phyloP scores from a whole-genome alignment of 2,329 filamentous ascomycete genomes.

The Aspergillus proliferans region DNA sequence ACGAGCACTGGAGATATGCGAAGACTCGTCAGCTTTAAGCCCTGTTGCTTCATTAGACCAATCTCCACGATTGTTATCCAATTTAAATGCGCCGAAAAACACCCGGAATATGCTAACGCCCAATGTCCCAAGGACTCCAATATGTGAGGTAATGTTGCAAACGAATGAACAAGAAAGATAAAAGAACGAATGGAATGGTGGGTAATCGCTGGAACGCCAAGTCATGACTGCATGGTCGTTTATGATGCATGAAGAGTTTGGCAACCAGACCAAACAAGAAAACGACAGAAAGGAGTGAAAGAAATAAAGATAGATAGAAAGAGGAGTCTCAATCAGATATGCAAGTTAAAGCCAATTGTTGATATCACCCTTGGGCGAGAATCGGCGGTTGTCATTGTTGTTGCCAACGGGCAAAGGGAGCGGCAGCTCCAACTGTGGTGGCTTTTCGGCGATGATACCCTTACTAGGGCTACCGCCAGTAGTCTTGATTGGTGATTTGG shows the following conservation, averaged over 20 bases:
- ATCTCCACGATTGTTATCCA: slow-evolving; percentile 15
- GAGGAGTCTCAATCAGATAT: background rate
- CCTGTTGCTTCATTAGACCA: slow-evolving; percentile 21
- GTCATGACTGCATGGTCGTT: slow-evolving; percentile 14
- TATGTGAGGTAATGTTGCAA: slow-evolving; percentile 8
- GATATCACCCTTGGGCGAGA: slow-evolving; percentile 18
- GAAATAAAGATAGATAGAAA: slow-evolving; percentile 3
- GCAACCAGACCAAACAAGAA: slow-evolving; percentile 5
- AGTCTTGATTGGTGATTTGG: slow-evolving; percentile 45
- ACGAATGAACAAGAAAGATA: slow-evolving; percentile 7
- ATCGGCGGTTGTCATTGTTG: slow-evolving; percentile 4
- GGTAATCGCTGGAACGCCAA: slow-evolving; percentile 12
- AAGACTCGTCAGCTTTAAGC: slow-evolving; percentile 12
- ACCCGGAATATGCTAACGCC: slow-evolving; percentile 13
- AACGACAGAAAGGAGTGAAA: slow-evolving; percentile 8
- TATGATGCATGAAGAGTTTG: background rate
- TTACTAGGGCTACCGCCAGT: slow-evolving; percentile 37
- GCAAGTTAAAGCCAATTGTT: slow-evolving; percentile 32
- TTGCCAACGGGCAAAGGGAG: slow-evolving; percentile 24
- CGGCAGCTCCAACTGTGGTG: slow-evolving; percentile 54
- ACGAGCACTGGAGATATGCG: slow-evolving; percentile 1
- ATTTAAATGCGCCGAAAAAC: slow-evolving; percentile 17
- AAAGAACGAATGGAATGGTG: background rate
- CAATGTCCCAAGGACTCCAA: slow-evolving; percentile 8
- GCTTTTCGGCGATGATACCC: slow-evolving; percentile 42